Evolutionary conservation across 2,329 filamentous ascomycete genomes (phyloP).

Genomic region (Amauroascus niger): DNA sequence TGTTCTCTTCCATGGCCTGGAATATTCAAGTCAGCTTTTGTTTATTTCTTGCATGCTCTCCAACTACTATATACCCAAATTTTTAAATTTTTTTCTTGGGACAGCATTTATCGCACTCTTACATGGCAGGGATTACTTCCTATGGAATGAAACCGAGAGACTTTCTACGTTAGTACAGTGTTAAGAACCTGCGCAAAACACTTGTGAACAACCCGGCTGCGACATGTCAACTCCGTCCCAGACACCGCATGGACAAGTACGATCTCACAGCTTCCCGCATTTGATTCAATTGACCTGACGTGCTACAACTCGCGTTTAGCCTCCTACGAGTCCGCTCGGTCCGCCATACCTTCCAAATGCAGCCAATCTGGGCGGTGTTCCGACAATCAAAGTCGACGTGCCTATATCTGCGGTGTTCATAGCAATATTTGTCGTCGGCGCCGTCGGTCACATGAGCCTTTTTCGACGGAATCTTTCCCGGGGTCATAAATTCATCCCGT

Average conservation of each 20-base stretch:
- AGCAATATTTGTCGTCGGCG: constrained; percentile 36
- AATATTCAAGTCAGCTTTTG: neutral
- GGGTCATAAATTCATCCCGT: constrained; percentile 43
- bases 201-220: neutral
- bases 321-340: constrained; percentile 5
- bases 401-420: constrained; percentile 57
- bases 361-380: constrained; percentile 38
- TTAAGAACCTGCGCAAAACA: neutral
- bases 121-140: neutral
- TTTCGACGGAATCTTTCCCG: constrained; percentile 35
- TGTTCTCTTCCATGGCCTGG: neutral
- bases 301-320: neutral
- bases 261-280: neutral
- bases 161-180: neutral
- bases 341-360: constrained; percentile 26
- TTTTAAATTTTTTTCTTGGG: neutral
- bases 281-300: neutral
- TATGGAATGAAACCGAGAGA: too few relatives aligned
- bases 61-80: neutral
- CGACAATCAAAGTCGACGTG: constrained; percentile 50
- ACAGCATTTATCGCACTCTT: too few relatives aligned
- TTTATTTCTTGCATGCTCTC: neutral
- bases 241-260: neutral
- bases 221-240: neutral
- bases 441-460: constrained; percentile 38